A percentile compares a stretch with the other conserved stretches of the same genome.
Evolutionary conservation across 2,329 filamentous ascomycete species (phyloP).

Genomic region (Exophiala alcalophila): DNA sequence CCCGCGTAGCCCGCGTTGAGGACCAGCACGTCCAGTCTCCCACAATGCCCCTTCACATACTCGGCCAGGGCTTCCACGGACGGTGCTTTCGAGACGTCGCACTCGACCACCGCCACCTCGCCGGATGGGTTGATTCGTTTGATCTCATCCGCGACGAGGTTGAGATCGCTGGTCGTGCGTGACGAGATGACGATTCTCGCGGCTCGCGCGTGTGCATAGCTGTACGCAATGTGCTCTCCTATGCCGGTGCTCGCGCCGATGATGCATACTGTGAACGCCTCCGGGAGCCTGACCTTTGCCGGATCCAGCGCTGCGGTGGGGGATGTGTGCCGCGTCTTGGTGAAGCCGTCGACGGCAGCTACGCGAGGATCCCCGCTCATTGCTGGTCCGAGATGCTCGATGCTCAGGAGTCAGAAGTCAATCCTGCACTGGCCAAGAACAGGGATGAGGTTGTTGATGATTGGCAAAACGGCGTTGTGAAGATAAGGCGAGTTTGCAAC

Average conservation of each 20-base stretch:
- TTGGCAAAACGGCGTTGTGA: too few relatives aligned
- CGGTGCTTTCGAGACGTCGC: conserved; percentile 34
- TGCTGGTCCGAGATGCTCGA: too few relatives aligned
- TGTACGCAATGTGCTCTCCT: conserved; percentile 35
- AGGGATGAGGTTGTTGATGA: too few relatives aligned
- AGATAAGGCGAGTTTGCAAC: too few relatives aligned
- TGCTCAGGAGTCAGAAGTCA: too few relatives aligned
- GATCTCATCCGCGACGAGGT: conserved; percentile 31
- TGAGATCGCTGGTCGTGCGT: conserved; percentile 32
- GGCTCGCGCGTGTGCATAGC: conserved; percentile 37
- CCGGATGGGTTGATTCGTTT: conserved; percentile 29
- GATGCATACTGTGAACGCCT: conserved; percentile 35
- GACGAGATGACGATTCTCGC: conserved; percentile 37
- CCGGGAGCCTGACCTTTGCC: conserved; percentile 26
- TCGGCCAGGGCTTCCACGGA: conserved; percentile 31
- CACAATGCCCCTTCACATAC: conserved; percentile 20
- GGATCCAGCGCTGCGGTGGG: conserved; percentile 26
- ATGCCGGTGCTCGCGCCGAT: conserved; percentile 40
- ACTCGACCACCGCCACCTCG: conserved; percentile 32
- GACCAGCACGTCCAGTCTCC: conserved; percentile 29
- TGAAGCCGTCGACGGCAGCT: conserved; percentile 20
- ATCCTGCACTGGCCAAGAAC: too few relatives aligned
- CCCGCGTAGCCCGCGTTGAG: conserved; percentile 35
- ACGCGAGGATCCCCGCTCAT: conserved; percentile 23
- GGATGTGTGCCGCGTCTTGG: conserved; percentile 8